These are phyloP conservation scores for Ceratocystis smalleyi DNA, from an alignment of 2,329 filamentous ascomycete genomes.

Conservation along the genomic window DNA sequence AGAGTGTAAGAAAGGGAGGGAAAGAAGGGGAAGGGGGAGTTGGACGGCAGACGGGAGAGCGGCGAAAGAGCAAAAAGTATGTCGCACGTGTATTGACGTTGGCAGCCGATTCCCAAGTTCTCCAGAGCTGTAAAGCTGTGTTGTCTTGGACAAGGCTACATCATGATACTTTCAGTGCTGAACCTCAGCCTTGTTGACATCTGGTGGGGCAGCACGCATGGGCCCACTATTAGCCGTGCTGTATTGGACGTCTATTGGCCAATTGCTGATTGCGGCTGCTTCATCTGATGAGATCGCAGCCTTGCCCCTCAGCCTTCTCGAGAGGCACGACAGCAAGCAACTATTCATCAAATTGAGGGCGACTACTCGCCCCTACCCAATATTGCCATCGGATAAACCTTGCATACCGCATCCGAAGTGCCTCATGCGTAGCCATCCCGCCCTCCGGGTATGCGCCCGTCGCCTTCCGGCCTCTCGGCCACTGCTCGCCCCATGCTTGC, in stretches of 20 bases:
- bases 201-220: constrained; percentile 7
- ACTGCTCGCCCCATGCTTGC: neutral
- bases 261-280: neutral
- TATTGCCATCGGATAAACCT: neutral
- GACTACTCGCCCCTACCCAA: neutral
- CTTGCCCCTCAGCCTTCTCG: constrained; percentile 10
- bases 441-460: neutral
- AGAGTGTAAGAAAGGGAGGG: neutral
- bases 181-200: constrained; percentile 11
- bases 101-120: neutral
- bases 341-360: neutral
- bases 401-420: neutral
- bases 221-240: constrained; percentile 6
- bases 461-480: neutral
- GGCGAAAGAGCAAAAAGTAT: neutral
- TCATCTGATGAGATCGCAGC: neutral
- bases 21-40: no score
- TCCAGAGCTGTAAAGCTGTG: neutral
- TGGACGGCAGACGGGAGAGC: no score
- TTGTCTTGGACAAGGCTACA: neutral
- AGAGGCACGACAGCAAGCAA: no score
- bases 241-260: constrained; percentile 8
- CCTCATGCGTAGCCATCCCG: neutral
- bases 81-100: neutral
- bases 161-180: constrained; percentile 7